Evolutionary conservation across 176 grass and related monocot genomes (phyloP).

Genomic region (Ampelocalamus luodianensis): DNA sequence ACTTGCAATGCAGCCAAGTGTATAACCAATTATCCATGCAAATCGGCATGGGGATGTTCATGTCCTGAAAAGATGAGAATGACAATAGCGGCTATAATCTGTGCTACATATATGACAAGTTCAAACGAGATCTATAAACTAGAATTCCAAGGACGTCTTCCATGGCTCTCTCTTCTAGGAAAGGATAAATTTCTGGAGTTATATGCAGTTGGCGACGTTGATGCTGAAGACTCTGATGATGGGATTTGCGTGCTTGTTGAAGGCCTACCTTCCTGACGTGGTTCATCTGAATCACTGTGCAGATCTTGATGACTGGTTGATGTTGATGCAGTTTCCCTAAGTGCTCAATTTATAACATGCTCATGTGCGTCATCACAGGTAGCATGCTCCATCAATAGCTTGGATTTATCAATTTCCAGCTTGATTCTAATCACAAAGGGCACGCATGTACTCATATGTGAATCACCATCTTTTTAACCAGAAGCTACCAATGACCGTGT

Average conservation of each 20-base stretch:
- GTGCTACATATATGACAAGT: constrained; percentile 69
- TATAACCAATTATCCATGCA: constrained; percentile 91
- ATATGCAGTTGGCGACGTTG: constrained; percentile 56
- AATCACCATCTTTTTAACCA: constrained; percentile 14
- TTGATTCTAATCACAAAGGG: constrained; percentile 38
- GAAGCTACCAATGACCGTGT: background rate
- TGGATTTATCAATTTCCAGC: constrained; percentile 26
- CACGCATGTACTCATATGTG: constrained; percentile 26
- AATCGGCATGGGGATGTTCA: constrained; percentile 74
- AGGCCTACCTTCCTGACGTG: constrained; percentile 53
- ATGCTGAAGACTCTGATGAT: too few relatives aligned
- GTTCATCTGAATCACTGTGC: constrained; percentile 63
- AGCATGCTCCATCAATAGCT: constrained; percentile 69
- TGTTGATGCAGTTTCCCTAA: constrained; percentile 67
- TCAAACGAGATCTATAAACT: constrained; percentile 91
- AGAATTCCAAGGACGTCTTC: constrained; percentile 85
- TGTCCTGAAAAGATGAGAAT: constrained; percentile 74
- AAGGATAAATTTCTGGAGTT: constrained; percentile 59
- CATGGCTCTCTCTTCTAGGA: constrained; percentile 65
- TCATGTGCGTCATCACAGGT: constrained; percentile 58
- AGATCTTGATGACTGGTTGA: constrained; percentile 59
- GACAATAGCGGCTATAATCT: constrained; percentile 79
- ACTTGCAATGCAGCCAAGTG: constrained; percentile 72
- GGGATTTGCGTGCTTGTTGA: constrained; percentile 54
- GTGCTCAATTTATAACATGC: constrained; percentile 66